These are phyloP conservation scores for Heritiera fomes DNA, from an alignment of 345 rosid species.

Conservation along the genomic window DNA sequence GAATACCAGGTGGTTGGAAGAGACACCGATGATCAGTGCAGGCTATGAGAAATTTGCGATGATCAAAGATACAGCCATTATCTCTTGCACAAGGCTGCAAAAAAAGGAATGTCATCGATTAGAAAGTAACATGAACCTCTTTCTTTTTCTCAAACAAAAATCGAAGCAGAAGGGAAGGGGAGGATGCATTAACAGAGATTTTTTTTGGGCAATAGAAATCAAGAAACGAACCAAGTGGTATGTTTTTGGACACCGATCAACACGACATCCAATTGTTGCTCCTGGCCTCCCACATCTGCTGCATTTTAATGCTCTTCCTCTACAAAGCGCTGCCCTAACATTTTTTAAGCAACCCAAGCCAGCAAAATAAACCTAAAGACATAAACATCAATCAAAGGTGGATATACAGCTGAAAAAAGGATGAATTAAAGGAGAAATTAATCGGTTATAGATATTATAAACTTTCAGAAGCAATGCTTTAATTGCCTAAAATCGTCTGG, in stretches of 20 bases:
- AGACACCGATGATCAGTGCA: slow-evolving; percentile 88
- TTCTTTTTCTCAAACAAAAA: slow-evolving; percentile 13
- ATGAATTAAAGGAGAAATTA: slow-evolving; percentile 11
- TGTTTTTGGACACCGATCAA: slow-evolving; percentile 96
- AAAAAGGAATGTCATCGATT: slow-evolving; percentile 28
- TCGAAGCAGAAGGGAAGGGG: slow-evolving; percentile 6
- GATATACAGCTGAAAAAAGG: slow-evolving; percentile 15
- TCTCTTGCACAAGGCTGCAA: slow-evolving; percentile 98
- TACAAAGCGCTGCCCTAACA: slow-evolving; percentile 90
- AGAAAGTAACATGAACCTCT: slow-evolving; percentile 26
- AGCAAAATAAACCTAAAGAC: slow-evolving; percentile 93
- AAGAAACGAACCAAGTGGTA: slow-evolving; percentile 84
- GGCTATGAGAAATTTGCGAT: slow-evolving; percentile 96
- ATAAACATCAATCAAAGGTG: neutral
- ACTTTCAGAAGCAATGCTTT: neutral
- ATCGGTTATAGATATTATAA: neutral
- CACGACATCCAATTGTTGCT: slow-evolving; percentile 99
- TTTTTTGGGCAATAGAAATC: neutral
- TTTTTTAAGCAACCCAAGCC: slow-evolving; percentile 95
- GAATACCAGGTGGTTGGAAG: slow-evolving; percentile 79
- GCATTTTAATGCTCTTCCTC: slow-evolving; percentile 95
- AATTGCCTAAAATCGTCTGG: neutral
- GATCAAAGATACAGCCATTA: slow-evolving; percentile 92
- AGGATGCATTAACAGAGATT: neutral
- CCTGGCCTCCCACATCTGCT: slow-evolving; percentile 97